A percentile compares a stretch with the other conserved stretches of the same genome.
These are phyloP conservation scores for Spathaspora sp. DNA, from an alignment of 1,139 yeast species.

Conservation along the genomic window DNA sequence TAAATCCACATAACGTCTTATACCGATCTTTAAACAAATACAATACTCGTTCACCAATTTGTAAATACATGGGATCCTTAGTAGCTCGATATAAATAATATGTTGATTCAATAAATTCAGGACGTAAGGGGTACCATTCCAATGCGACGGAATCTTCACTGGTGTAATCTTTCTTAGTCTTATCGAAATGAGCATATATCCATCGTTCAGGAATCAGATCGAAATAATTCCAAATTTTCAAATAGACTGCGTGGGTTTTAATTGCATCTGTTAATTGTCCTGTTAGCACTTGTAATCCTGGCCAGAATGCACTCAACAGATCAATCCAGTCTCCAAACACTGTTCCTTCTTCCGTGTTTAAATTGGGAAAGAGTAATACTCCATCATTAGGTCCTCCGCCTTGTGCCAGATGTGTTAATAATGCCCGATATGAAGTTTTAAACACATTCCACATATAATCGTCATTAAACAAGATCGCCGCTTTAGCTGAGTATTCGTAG, in stretches of 20 bases:
- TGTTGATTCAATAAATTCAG: constrained; percentile 88
- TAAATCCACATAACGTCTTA: constrained; percentile 72
- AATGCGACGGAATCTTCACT: constrained; percentile 43
- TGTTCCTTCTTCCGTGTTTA: constrained; percentile 54
- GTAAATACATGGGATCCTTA: constrained; percentile 76
- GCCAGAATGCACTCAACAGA: constrained; percentile 82
- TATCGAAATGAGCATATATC: constrained; percentile 38
- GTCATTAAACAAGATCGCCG: constrained; percentile 72
- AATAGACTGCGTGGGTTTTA: constrained; percentile 58
- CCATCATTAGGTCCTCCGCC: constrained; percentile 42
- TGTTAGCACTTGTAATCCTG: constrained; percentile 77
- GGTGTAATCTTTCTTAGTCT: constrained; percentile 8
- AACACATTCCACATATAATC: constrained; percentile 59
- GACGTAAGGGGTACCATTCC: constrained; percentile 92
- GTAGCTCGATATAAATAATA: constrained; percentile 85
- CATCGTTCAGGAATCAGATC: constrained; percentile 90
- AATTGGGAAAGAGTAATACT: constrained; percentile 59
- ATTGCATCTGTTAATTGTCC: constrained; percentile 75
- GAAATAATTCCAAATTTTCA: constrained; percentile 78
- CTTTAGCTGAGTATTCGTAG: constrained; percentile 84
- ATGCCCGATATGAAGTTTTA: constrained; percentile 55
- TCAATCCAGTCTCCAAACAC: constrained; percentile 72
- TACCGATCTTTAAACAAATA: constrained; percentile 52
- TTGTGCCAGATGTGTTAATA: constrained; percentile 47
- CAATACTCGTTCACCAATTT: constrained; percentile 68